Conservation (phyloP, 2,329 filamentous ascomycete species). For the Grosmannia huntii region DNA sequence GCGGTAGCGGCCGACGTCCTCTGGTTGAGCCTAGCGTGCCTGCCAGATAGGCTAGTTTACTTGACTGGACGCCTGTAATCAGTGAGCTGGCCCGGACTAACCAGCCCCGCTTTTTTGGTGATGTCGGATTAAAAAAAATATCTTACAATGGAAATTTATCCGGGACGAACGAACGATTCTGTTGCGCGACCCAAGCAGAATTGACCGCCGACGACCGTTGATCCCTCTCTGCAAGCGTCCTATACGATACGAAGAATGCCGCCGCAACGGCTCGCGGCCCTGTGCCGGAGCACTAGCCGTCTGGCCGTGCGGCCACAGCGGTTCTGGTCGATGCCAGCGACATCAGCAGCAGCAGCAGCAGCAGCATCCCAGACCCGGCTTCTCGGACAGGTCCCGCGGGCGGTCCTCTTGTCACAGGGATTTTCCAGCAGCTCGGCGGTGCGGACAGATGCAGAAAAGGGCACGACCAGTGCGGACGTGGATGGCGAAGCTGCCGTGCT, state of each 20-base stretch:
- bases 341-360: neutral
- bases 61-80: neutral
- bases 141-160: neutral
- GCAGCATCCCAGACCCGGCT: neutral
- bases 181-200: neutral
- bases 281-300: constrained; percentile 24
- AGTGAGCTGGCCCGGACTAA: neutral
- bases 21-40: neutral
- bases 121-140: neutral
- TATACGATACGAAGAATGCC: constrained; percentile 32
- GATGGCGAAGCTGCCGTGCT: neutral
- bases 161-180: neutral
- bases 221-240: neutral
- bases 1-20: too few relatives aligned
- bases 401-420: neutral
- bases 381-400: neutral
- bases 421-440: neutral
- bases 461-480: neutral
- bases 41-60: neutral
- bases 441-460: neutral
- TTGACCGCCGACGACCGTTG: neutral
- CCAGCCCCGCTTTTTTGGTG: neutral
- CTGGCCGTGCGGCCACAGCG: constrained; percentile 21
- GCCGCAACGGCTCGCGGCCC: constrained; percentile 35
- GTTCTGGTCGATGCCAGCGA: neutral